Evolutionary conservation across 2,329 filamentous ascomycete genomes (phyloP), one percentile per base, ranked within the genome.

Genomic region (Epichloe amarillans): DNA sequence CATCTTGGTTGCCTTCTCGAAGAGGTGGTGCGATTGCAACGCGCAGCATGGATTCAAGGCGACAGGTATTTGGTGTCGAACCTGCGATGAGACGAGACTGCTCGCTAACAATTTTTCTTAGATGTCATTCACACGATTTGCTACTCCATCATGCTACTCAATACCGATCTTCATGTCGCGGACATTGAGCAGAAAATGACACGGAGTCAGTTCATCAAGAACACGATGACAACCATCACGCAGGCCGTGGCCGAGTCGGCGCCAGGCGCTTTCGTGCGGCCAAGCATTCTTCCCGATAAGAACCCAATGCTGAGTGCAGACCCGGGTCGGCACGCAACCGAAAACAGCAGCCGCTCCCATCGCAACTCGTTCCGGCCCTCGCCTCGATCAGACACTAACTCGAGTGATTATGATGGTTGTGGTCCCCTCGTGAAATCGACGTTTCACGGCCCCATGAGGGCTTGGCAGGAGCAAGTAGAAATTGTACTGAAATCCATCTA

Each of bases 121-220:
- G 91, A 97, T 70, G 86, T 97, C 46, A 90, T 98, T 17, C 91
- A 98, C 65, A 96, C 90, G 23, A 94, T 97, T 56, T 94, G 88
- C 69, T 98, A 97, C 67, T 96, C 93, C 1, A 82, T 98, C 56
- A 83, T 98, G 62, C 76, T 98, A 11, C 76, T 98, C 55, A 98
- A 98, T 62, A 98, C 93, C 36, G 93, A 98, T 70, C 73, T 98
- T 51, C 91, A 98, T 62, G 68, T 97, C 61, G 93, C 91, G 52
- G 90, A 97, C 62, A 95, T 97, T 58, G 89, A 95, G 54, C 82
- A 86, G 60, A 95, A 95, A 71, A 98, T 98, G 93, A 97, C 91
- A 1, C 82, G 86, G 51, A 84, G 77, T 55, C 91, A 97, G 62
- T 98, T 97, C 62, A 80, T 98, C 63, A 95, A 94, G 68, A 98